A percentile compares a stretch with the other conserved stretches of the same genome.
Conservation (phyloP, 2,329 filamentous ascomycete species). For the Achaetomium macrosporum region DNA sequence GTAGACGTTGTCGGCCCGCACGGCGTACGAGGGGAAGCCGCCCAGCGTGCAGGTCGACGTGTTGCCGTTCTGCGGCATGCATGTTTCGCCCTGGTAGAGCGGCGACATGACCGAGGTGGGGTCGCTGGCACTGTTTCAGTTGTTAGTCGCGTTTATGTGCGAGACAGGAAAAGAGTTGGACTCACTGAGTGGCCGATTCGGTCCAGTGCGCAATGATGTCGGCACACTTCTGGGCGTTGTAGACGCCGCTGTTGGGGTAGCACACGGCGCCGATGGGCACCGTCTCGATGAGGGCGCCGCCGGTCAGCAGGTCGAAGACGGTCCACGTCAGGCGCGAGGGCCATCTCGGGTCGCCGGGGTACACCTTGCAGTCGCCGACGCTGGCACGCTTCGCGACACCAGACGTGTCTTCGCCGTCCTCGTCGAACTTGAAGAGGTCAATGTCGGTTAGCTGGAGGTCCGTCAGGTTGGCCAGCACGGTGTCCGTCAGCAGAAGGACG, state of each 20-base stretch:
- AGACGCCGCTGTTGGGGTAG: constrained; percentile 27
- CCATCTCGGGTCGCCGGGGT: constrained; percentile 28
- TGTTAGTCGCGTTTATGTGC: too few relatives aligned
- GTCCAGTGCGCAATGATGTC: constrained; percentile 26
- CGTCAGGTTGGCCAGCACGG: constrained; percentile 30
- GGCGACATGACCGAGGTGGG: constrained; percentile 30
- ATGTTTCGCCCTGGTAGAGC: constrained; percentile 32
- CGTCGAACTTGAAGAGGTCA: constrained; percentile 21
- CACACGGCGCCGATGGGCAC: constrained; percentile 32
- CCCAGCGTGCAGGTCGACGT: constrained; percentile 30
- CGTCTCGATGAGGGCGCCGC: constrained; percentile 31
- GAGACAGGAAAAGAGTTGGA: not conserved
- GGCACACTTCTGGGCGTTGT: constrained; percentile 28
- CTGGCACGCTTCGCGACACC: constrained; percentile 3
- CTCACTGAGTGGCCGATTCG: constrained; percentile 16
- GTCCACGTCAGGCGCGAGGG: constrained; percentile 28
- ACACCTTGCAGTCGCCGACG: constrained; percentile 26
- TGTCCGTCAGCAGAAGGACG: constrained; percentile 26
- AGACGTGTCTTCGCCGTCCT: constrained; percentile 10
- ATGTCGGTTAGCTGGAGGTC: constrained; percentile 22
- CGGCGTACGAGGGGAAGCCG: constrained; percentile 34
- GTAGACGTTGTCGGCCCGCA: constrained; percentile 33
- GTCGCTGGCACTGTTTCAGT: constrained; percentile 27
- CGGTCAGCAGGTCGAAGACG: constrained; percentile 24
- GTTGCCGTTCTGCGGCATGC: constrained; percentile 26